These are phyloP conservation scores for Pyropia haitanensis DNA, from an alignment of 23 red algal genomes.

Conservation along the genomic window DNA sequence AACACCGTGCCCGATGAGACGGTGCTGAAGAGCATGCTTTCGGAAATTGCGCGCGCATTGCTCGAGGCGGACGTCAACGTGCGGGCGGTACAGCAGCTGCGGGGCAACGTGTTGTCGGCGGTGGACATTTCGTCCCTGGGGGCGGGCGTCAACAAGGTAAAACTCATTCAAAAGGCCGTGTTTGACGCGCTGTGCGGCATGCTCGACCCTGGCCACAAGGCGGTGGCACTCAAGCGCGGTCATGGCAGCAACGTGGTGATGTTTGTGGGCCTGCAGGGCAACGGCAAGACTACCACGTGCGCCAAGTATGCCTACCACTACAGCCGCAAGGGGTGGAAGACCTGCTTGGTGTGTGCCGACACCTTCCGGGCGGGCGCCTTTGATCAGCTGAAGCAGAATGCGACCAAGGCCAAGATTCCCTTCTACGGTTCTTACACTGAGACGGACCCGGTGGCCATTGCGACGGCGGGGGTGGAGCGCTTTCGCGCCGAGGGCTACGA, in stretches of 20 bases:
- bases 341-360: conserved; percentile 90
- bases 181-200: conserved; percentile 95
- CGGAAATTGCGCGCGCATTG: conserved; percentile 73
- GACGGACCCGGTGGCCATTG: conserved; percentile 89
- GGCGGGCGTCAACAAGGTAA: conserved; percentile 90
- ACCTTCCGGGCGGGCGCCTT: conserved; percentile 98
- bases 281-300: conserved; percentile 97
- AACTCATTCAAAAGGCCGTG: conserved; percentile 89
- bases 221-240: conserved; percentile 52
- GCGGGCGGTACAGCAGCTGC: conserved; percentile 55
- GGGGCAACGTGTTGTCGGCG: conserved; percentile 55
- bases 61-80: conserved; percentile 98
- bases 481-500: conserved; percentile 75
- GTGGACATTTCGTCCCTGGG: conserved; percentile 78
- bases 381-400: conserved; percentile 95
- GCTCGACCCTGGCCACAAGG: conserved; percentile 73
- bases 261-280: conserved; percentile 98
- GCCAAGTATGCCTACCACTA: conserved; percentile 95
- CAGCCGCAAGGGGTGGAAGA: conserved; percentile 83
- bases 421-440: conserved; percentile 91
- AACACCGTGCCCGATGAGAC: conserved; percentile 86
- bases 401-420: conserved; percentile 83
- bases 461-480: conserved; percentile 69
- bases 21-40: conserved; percentile 77
- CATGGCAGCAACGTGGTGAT: conserved; percentile 82